These are phyloP conservation scores for Fusarium tricinctum DNA, from an alignment of 2,329 filamentous ascomycete species.

Conservation along the genomic window DNA sequence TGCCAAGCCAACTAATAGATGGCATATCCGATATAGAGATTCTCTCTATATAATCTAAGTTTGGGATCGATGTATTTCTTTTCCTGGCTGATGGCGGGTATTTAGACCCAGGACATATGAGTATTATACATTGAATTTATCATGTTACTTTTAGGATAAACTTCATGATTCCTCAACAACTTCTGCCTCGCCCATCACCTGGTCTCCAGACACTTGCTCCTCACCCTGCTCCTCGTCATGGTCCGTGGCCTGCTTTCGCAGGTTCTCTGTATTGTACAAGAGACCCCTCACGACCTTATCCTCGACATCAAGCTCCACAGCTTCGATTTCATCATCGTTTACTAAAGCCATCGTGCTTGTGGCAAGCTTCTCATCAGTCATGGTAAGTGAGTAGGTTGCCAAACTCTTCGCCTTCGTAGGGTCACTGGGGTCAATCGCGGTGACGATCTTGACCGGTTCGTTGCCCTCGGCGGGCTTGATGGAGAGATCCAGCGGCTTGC, in stretches of 20 bases:
- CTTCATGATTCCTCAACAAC: constrained; percentile 9
- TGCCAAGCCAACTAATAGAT: too few species aligned
- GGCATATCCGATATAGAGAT: too few species aligned
- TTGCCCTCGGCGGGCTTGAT: constrained; percentile 45
- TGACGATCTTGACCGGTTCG: constrained; percentile 53
- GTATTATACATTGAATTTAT: neutral
- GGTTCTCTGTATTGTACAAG: constrained; percentile 62
- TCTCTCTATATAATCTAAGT: too few species aligned
- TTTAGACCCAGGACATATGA: neutral
- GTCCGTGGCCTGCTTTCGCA: constrained; percentile 60
- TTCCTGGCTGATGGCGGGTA: neutral
- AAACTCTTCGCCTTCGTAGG: constrained; percentile 50
- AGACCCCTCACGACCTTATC: constrained; percentile 58
- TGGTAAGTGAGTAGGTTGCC: constrained; percentile 51
- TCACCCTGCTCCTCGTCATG: constrained; percentile 46
- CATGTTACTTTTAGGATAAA: neutral
- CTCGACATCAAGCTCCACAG: constrained; percentile 53
- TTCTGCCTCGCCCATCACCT: constrained; percentile 18
- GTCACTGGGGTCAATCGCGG: constrained; percentile 58
- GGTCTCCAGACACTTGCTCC: constrained; percentile 32
- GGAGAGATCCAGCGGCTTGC: constrained; percentile 73
- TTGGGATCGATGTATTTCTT: too few species aligned
- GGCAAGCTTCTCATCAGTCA: constrained; percentile 53
- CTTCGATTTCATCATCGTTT: constrained; percentile 47
- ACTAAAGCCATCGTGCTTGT: constrained; percentile 49